Percentiles rank a stretch among this genome's conserved stretches.
phyloP scores from a whole-genome alignment of 106 monocot genomes.

The Dioscorea dumetorum region DNA sequence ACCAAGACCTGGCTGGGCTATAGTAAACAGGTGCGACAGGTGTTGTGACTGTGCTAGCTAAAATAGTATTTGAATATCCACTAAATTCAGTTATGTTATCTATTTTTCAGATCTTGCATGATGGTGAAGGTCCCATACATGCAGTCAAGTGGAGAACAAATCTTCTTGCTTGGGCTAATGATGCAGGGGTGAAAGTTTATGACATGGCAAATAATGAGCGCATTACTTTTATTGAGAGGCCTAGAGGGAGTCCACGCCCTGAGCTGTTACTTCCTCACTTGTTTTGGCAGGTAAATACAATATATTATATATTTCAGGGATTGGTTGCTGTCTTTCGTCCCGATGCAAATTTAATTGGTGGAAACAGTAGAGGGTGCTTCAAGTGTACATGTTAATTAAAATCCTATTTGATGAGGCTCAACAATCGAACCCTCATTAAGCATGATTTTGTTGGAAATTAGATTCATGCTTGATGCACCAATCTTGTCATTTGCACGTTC shows the following conservation, averaged over 20 bases:
- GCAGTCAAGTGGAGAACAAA: conserved; percentile 90
- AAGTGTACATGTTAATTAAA: too few relatives aligned
- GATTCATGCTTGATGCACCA: too few relatives aligned
- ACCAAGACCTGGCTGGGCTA: conserved; percentile 80
- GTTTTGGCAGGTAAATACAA: conserved; percentile 78
- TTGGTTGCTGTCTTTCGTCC: too few relatives aligned
- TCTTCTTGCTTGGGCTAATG: conserved; percentile 99
- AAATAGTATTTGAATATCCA: background rate
- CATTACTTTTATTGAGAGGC: conserved; percentile 89
- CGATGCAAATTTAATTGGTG: too few relatives aligned
- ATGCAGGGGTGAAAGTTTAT: conserved; percentile 89
- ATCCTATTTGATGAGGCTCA: too few relatives aligned
- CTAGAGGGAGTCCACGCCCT: conserved; percentile 72
- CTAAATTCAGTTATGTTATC: background rate
- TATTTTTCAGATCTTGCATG: conserved; percentile 67
- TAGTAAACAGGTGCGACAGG: conserved; percentile 63
- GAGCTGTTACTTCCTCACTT: conserved; percentile 91
- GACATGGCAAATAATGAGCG: conserved; percentile 80
- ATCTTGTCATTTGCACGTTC: too few relatives aligned
- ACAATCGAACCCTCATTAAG: too few relatives aligned
- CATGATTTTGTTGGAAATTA: too few relatives aligned
- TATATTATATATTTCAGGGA: background rate
- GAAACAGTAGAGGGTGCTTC: too few relatives aligned
- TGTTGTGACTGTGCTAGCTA: background rate
- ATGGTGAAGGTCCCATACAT: conserved; percentile 98